Conservation (phyloP, 345 rosid genomes). For the Dipteronia dyeriana region DNA sequence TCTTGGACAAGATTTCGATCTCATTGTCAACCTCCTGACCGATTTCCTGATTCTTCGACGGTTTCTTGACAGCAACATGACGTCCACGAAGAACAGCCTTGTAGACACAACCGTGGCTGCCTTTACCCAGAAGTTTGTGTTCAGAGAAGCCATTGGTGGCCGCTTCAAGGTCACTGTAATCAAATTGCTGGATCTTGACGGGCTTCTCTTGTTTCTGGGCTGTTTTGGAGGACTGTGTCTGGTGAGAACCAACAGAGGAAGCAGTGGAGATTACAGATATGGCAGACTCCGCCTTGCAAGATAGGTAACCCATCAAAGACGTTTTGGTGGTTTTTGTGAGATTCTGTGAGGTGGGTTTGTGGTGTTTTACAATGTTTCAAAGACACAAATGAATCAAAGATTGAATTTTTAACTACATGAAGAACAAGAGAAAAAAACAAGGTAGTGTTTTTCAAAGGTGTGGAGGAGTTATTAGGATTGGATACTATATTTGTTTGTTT, state of each 20-base stretch:
- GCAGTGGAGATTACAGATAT: conserved; percentile 38
- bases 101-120: conserved; percentile 97
- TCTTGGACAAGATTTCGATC: conserved; percentile 87
- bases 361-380: not conserved
- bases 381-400: not conserved
- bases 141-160: conserved; percentile 93
- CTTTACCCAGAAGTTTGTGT: conserved; percentile 76
- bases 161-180: conserved; percentile 85
- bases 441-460: not conserved
- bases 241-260: conserved; percentile 30
- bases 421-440: not conserved
- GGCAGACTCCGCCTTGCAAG: conserved; percentile 80
- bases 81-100: conserved; percentile 87
- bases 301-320: conserved; percentile 73
- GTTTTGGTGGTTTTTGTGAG: not conserved
- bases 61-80: conserved; percentile 83
- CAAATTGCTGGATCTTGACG: conserved; percentile 75
- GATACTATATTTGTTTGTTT: not conserved
- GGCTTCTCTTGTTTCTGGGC: conserved; percentile 45
- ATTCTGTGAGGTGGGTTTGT: conserved; percentile 8
- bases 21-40: conserved; percentile 83
- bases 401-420: not conserved
- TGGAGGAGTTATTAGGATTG: conserved; percentile 8
- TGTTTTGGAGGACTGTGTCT: conserved; percentile 37
- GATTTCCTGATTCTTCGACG: conserved; percentile 64